phyloP scores from a whole-genome alignment of 805 yeast species.

The Yarrowia sp. region DNA sequence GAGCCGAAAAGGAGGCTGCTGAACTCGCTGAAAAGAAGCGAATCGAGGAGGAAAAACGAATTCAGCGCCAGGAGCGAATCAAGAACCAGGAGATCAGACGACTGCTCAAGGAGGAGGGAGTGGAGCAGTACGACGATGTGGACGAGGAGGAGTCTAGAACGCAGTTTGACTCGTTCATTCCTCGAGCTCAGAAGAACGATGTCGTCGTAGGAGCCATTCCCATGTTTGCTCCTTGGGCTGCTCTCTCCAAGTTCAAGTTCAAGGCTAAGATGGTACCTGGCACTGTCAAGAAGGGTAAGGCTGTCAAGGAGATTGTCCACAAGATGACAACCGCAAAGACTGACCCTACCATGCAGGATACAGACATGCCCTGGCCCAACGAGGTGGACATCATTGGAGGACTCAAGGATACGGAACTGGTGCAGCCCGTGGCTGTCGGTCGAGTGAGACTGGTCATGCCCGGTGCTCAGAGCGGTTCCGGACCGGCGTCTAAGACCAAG shows the following conservation, averaged over 20 bases:
- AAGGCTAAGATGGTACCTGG: constrained; percentile 86
- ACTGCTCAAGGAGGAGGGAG: constrained; percentile 52
- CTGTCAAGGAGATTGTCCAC: constrained; percentile 70
- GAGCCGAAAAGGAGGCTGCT: constrained; percentile 50
- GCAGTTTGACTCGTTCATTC: constrained; percentile 53
- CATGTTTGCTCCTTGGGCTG: constrained; percentile 91
- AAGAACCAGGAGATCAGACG: constrained; percentile 55
- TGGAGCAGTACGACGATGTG: constrained; percentile 46
- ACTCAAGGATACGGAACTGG: constrained; percentile 69
- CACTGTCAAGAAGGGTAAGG: constrained; percentile 84
- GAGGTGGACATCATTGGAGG: constrained; percentile 65
- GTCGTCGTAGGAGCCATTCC: constrained; percentile 71
- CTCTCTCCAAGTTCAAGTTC: constrained; percentile 75
- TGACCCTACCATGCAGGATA: constrained; percentile 53
- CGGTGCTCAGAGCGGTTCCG: constrained; percentile 40
- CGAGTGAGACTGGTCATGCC: constrained; percentile 63
- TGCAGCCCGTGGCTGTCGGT: constrained; percentile 71
- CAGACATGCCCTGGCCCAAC: constrained; percentile 72
- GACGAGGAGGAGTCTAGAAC: constrained; percentile 51
- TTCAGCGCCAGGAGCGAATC: constrained; percentile 53
- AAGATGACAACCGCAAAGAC: constrained; percentile 56
- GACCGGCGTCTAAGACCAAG: constrained; percentile 13
- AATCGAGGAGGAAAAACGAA: constrained; percentile 49
- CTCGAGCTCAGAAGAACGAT: constrained; percentile 54
- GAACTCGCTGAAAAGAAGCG: constrained; percentile 52